Base-by-base conservation (phyloP, 345 rosid genomes). In the Crucihimalaya himalaica region DNA sequence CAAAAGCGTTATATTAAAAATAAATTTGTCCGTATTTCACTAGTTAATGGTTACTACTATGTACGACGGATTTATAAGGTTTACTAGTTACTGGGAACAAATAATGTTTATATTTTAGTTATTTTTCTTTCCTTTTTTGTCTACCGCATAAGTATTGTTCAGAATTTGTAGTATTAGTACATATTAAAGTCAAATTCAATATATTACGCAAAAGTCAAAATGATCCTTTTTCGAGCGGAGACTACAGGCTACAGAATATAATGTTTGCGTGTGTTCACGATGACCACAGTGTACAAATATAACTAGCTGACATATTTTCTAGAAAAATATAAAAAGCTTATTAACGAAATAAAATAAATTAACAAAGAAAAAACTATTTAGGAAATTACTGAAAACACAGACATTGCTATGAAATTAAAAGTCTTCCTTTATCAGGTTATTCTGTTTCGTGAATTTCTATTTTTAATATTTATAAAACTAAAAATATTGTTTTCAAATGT, bases 181-280 rank as follows among this genome's bases (percentile, higher is more conserved):
- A 20, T 14, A 12, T 39, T 16, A 29, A 6, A 56, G 8, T 56
- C 19, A 68, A 68, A 28, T 55, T 6, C 1, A 29, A 6, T 61
- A 1, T 14, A 31, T 8, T 43, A 16, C 31, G 21, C 25, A 62
- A 20, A 39, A 63, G 68, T 71, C 74, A 51, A 72, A 72, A 27
- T 42, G 23, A 34, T 7, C 56, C 56, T 63, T 64, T 72, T 63
- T 58, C 32, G 46, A 29, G 34, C 2, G 34, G 15, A 56, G 27
- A 63, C 40, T 51, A 72, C 40, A 29, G 42, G 23, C 45, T 51
- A 28, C 5, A 11, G 14, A 63, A 63, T 52, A 32, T 28, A 48
- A 47, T 60, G 40, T 71, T 16, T 60, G 67, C 50, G 48, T 73
- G 64, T 63, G 47, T 35, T 63, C 27, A 53, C 15, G 55, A 63